Evolutionary conservation across 1,284 basidiomycete genomes (phyloP).

Genomic region (Naganishia cerealis): DNA sequence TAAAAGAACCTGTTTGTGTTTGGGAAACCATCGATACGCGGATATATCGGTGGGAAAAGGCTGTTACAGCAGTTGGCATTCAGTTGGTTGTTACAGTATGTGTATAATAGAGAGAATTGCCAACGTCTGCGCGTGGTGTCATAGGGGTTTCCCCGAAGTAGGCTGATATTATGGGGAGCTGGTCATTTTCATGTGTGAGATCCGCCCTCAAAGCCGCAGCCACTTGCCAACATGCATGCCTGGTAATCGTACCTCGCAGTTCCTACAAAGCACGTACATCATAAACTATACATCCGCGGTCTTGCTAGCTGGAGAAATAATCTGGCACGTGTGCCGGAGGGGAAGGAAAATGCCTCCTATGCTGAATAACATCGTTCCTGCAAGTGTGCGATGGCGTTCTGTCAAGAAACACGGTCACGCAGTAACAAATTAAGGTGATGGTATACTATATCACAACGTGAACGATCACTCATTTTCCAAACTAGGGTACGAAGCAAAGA

Average conservation of each 20-base stretch:
- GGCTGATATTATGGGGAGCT: neutral
- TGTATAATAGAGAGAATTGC: constrained; percentile 1
- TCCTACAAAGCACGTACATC: no score
- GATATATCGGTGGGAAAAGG: neutral
- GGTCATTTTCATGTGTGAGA: neutral
- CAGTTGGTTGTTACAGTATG: constrained; percentile 4
- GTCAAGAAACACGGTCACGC: no score
- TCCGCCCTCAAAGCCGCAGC: neutral
- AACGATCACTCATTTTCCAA: neutral
- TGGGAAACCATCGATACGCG: neutral
- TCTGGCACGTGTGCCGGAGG: no score
- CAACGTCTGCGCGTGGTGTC: neutral
- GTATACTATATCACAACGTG: neutral
- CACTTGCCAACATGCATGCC: no score
- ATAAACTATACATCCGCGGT: no score
- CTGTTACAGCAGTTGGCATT: neutral
- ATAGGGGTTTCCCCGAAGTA: neutral
- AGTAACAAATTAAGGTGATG: neutral
- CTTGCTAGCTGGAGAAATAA: no score
- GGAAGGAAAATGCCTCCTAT: no score
- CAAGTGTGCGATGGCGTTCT: no score
- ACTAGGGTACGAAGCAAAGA: neutral
- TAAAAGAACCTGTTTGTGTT: neutral
- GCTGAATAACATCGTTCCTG: no score
- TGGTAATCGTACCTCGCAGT: no score